Evolutionary conservation across 2,329 filamentous ascomycete species (phyloP), one percentile per base, ranked within the genome.

Genomic region (Nemania sp.): DNA sequence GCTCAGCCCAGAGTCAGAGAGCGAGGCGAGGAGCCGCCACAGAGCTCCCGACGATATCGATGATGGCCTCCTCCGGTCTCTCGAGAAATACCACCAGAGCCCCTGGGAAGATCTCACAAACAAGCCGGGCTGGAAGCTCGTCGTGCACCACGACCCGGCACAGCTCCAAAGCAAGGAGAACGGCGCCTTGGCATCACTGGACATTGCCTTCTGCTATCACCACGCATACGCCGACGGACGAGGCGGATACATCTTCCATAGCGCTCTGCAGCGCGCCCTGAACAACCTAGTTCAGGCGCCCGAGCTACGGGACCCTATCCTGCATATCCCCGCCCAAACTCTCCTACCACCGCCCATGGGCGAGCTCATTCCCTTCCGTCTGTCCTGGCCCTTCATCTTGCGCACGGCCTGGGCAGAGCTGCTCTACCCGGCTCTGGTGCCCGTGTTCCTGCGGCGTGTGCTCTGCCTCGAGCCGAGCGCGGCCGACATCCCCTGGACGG

Each of bases 161-260:
- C 55, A 56, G 26, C 52, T 52, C 3, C 8, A 9, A 24, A 11
- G 28, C 6, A 17, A 23, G 15, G 26, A 46, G 59, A 2, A 23
- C 43, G 1, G 41, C 23, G 28, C 7, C 30, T 3, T 37, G 20
- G 26, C 62, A 4, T 61, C 68, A 5, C 60, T 75, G 28, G 74
- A 81, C 43, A 54, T 80, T 11, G 57, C 75, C 5, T 80, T 83
- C 57, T 70, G 73, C 5, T 79, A 71, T 28, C 81, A 84, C 56
- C 81, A 84, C 59, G 71, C 74, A 0, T 68, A 84, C 15, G 72
- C 73, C 20, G 82, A 84, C 57, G 82, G 82, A 1, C 69, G 73
- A 11, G 75, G 76, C 57, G 77, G 75, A 0, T 67, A 69, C 23
- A 61, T 73, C 2, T 82, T 85, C 57, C 81, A 84, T 56, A 65